Evolutionary conservation across 192 early-diverging fungal species (phyloP), one percentile per base, ranked within the genome.

Genomic region (Paraglomus brasilianum): DNA sequence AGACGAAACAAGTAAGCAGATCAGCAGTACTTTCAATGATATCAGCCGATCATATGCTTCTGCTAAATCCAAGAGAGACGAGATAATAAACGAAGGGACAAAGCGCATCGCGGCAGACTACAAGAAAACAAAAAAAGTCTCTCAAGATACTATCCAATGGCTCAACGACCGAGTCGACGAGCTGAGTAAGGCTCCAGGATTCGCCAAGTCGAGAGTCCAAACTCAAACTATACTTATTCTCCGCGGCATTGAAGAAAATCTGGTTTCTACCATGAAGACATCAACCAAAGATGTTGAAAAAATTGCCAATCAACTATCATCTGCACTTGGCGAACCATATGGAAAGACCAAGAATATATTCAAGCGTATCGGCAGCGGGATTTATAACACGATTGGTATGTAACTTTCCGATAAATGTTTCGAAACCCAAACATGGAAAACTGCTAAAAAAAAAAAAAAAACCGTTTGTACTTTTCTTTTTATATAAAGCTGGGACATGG

Each of bases 101-200:
- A 56, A 55, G 22, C 49, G 66, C 4, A 36, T 69, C 44, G 19
- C 38, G 56, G 43, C 52, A 3, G 66, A 69, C 19, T 13, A 50
- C 2, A 0, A 42, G 42, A 69, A 53, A 19, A 0, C 39, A 6
- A 22, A 52, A 8, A 8, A 56, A 44, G 1, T 69, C 9, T 56
- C 66, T 21, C 22, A 46, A 30, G 52, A 69, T 8, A 69, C 66
- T 15, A 4, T 69, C 11, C 17, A 69, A 24, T 69, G 66, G 66
- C 56, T 69, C 48, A 52, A 69, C 7, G 66, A 69, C 14, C 11
- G 56, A 45, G 45, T 57, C 36, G 24, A 56, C 17, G 38, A 69
- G 24, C 19, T 69, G 52, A 43, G 40, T 15, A 47, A 56, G n/a
- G 7, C 51, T 1, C 41, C 14, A 8, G 52, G 24, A 7, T 66